Base-by-base conservation (phyloP, 2,329 filamentous ascomycete genomes). In the Rhexocercosporidium sp. region DNA sequence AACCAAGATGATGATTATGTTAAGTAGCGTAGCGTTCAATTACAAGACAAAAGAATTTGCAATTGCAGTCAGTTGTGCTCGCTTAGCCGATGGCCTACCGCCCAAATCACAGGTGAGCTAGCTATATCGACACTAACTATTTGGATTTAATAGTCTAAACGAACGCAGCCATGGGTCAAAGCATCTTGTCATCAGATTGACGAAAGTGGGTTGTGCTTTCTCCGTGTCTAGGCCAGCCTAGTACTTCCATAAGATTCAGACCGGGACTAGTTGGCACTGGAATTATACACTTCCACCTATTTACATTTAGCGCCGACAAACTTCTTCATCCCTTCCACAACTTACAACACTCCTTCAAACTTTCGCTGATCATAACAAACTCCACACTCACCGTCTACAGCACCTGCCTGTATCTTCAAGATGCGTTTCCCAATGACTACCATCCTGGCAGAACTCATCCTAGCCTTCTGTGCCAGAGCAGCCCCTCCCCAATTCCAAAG, bases 1-100 rank as follows among this genome's bases (percentile, higher is more conserved):
- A 99, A 81, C 90, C 93, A 22, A 75, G 64, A 65, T 77, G 27
- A 67, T 41, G 20, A 59, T 20, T 22, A 11, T 31, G 27, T 25
- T 2, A 29, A 56, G 12, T 65, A 51, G 63, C 53, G 39, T 51
- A 62, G 59, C n/a, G 16, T 57, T 57, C 31, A 63, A 44, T 54
- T 18, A 46, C 25, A 31, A 63, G 22, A 39, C 8, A 5, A 39
- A 41, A 31, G 31, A 29, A 64, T 37, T 34, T 39, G 12, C 20
- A 27, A 41, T 41, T 37, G 9, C 12, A 39, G n/a, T 8, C 34
- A 27, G 20, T 25, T 18, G 34, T 57, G 20, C 54, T 57, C 54
- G 34, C 34, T 25, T 37, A 31, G 12, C 18, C 12, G 2, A 25
- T 25, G n/a, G 54, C 34, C 22, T 57, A n/a, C 44, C n/a, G 44